Evolutionary conservation across 2,329 filamentous ascomycete species (phyloP), one percentile per base, ranked within the genome.

Genomic region (Pseudogymnoascus sp.): DNA sequence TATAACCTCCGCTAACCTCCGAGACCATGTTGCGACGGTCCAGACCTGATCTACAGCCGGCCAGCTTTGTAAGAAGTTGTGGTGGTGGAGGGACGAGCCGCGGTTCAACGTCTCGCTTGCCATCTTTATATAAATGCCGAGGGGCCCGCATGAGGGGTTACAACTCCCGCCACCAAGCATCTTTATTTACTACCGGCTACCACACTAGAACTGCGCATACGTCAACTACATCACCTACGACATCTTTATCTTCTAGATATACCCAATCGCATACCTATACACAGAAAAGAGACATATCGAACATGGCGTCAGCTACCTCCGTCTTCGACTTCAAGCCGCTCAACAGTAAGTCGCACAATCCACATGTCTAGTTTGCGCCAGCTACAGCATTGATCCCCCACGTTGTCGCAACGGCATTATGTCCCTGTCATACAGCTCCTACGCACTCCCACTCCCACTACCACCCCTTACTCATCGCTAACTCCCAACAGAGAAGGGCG

Each of bases 291-390:
- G 33, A 33, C 16, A 61, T 38, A 61, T 11, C 37, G 58, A 74
- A 70, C 67, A 90, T 89, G 87, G 77, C 86, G 28, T 86, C 86
- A 61, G 86, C 86, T 68, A 86, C 86, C 18, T 79, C 74, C 61
- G 90, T 96, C 74, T 94, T 88, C 81, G 88, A 92, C 74, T 95
- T 95, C 77, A 90, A 87, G 78, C 86, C 89, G 67, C 83, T 88
- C 68, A 86, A 93, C 76, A 92, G 88, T 91, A 79, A 65, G 86
- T 82, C 30, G 59, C 61, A 33, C 43, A 30, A 6, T 20, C 25
- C 20, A 14, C 28, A 54, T 54, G 47, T 12, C 28, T 33, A 9
- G 28, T 54, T 54, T 54, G 47, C 47, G 25, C 47, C 47, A 33
- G 47, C 47, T 6, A 33, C 28, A 30, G 4, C 11, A 58, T 43